Percentiles rank a stretch among this genome's conserved stretches.
These are phyloP conservation scores for Kodamaea restingae DNA, from an alignment of 805 yeast genomes.

Conservation along the genomic window DNA sequence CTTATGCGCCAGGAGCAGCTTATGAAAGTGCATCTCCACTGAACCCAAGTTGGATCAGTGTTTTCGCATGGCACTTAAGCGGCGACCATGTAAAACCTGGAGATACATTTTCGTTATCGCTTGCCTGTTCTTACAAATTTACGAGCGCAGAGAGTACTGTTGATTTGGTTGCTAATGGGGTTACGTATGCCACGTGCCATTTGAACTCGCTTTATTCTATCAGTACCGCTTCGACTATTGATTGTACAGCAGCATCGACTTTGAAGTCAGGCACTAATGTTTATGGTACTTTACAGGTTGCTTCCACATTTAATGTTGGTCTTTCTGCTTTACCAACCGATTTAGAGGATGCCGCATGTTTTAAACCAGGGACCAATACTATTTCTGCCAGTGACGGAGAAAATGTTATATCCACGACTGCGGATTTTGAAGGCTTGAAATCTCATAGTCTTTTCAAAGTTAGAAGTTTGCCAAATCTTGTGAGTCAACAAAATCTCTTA, in stretches of 20 bases:
- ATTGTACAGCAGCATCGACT: conserved; percentile 16
- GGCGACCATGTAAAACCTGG: conserved; percentile 16
- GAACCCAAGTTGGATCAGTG: conserved; percentile 17
- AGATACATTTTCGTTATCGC: conserved; percentile 23
- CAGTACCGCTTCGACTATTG: conserved; percentile 9
- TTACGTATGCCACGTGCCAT: conserved; percentile 11
- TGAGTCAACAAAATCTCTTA: conserved; percentile 5
- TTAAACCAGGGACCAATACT: conserved; percentile 19
- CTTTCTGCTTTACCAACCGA: conserved; percentile 11
- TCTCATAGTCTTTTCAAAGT: neutral
- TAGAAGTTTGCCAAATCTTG: conserved; percentile 12
- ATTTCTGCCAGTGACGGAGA: conserved; percentile 14
- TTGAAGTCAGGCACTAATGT: neutral
- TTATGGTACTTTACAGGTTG: conserved; percentile 13
- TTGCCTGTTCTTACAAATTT: conserved; percentile 26
- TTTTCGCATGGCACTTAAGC: conserved; percentile 18
- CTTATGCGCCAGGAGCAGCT: conserved; percentile 8
- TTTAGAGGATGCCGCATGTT: conserved; percentile 15
- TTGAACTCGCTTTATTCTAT: conserved; percentile 7
- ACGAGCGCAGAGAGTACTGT: conserved; percentile 12
- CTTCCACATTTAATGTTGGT: conserved; percentile 19
- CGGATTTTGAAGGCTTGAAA: conserved; percentile 4
- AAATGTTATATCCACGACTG: conserved; percentile 10
- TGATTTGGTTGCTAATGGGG: conserved; percentile 8
- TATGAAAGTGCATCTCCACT: conserved; percentile 2